phyloP scores from a whole-genome alignment of 139 green algal species.

The Volvox reticuliferus region DNA sequence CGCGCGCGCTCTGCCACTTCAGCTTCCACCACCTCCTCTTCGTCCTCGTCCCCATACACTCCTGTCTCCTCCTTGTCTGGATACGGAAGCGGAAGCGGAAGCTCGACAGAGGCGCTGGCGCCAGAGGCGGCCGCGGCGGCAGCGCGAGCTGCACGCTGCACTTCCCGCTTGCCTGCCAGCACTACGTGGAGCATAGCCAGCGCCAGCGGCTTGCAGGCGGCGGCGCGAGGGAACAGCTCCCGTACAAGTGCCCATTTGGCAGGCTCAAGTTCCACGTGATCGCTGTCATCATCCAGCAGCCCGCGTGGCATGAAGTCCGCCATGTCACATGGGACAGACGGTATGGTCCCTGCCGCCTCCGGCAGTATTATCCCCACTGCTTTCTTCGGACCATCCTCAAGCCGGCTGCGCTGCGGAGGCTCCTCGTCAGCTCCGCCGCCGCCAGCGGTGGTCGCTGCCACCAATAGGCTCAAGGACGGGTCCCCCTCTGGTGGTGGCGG shows the following conservation, averaged over 20 bases:
- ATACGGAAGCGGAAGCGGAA: neutral
- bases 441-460: neutral
- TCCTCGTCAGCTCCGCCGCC: neutral
- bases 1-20: neutral
- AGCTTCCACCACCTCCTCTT: neutral
- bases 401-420: too few relatives aligned
- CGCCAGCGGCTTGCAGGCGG: slow-evolving; percentile 31
- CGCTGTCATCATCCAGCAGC: neutral
- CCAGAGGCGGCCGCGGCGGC: too few relatives aligned
- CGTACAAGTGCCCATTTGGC: neutral
- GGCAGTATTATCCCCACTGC: too few relatives aligned
- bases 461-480: neutral
- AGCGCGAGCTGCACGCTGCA: neutral
- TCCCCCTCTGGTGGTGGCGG: neutral
- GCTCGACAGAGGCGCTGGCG: neutral
- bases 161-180: neutral
- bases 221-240: slow-evolving; percentile 15
- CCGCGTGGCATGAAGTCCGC: neutral
- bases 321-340: too few relatives aligned
- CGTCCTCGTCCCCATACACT: neutral
- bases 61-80: too few relatives aligned
- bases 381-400: too few relatives aligned
- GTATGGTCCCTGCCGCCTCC: too few relatives aligned
- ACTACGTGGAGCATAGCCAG: slow-evolving; percentile 17
- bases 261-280: slow-evolving; percentile 3